Evolutionary conservation across 1,284 basidiomycete species (phyloP).

Genomic region (Rhodotorula glutinis): DNA sequence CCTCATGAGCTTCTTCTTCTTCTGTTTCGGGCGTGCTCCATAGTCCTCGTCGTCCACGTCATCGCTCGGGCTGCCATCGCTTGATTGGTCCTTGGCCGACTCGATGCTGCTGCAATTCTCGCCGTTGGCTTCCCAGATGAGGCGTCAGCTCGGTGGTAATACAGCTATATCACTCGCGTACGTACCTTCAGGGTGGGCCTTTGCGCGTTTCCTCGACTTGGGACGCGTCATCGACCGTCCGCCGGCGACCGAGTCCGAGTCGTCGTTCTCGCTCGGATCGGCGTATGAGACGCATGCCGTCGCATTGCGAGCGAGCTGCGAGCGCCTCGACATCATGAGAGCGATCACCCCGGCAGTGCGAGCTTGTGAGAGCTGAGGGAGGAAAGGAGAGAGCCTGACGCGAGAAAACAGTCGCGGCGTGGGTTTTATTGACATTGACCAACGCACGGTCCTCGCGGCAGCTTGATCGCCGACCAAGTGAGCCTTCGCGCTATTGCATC

Average conservation of each 20-base stretch:
- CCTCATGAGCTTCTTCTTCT: not conserved
- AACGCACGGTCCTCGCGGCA: too few relatives aligned
- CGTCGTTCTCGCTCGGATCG: slow-evolving; percentile 52
- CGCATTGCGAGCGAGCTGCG: slow-evolving; percentile 56
- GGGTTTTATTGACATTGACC: too few relatives aligned
- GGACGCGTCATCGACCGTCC: slow-evolving; percentile 59
- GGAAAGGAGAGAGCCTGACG: too few relatives aligned
- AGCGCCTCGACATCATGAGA: not conserved
- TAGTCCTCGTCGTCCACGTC: too few relatives aligned
- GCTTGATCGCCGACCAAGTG: too few relatives aligned
- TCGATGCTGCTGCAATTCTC: too few relatives aligned
- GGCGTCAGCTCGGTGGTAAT: too few relatives aligned
- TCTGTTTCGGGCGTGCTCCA: not conserved
- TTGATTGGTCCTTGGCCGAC: too few relatives aligned
- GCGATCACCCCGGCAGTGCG: not conserved
- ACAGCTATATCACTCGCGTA: too few relatives aligned
- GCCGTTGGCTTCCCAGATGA: too few relatives aligned
- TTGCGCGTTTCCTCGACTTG: slow-evolving; percentile 57
- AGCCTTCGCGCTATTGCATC: too few relatives aligned
- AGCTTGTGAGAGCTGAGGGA: not conserved
- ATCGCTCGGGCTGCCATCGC: too few relatives aligned
- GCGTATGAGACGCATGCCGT: slow-evolving; percentile 76
- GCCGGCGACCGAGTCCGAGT: slow-evolving; percentile 44
- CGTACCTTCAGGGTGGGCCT: not conserved
- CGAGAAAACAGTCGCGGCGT: not conserved